phyloP scores from a whole-genome alignment of 2,329 filamentous ascomycete genomes.

The Arthrinium phaeospermum region DNA sequence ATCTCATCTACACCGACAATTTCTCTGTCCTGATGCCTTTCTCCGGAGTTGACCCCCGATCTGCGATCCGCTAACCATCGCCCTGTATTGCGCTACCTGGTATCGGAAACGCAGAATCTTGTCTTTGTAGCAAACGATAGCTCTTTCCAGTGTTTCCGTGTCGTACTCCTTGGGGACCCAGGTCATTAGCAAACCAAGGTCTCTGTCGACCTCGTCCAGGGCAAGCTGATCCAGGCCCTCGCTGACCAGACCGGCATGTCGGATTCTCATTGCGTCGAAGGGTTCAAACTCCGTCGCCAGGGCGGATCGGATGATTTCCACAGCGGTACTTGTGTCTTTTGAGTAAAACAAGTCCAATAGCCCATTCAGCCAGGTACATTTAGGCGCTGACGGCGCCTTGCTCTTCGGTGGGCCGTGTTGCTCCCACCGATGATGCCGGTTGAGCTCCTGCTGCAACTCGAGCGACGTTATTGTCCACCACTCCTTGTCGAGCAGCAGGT shows the following conservation, averaged over 20 bases:
- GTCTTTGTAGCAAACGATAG: background rate
- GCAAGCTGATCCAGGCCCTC: background rate
- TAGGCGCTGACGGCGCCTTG: background rate
- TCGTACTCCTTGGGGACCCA: background rate
- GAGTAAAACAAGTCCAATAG: background rate
- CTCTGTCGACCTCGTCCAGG: background rate
- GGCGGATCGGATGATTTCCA: background rate
- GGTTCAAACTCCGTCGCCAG: background rate
- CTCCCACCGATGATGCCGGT: background rate
- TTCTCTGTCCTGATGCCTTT: background rate
- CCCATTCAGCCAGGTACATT: background rate
- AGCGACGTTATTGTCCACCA: background rate
- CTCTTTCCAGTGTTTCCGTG: background rate
- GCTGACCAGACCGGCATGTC: background rate
- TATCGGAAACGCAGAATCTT: background rate
- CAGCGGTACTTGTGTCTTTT: background rate
- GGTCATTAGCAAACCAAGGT: background rate
- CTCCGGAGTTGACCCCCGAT: background rate
- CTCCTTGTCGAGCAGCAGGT: background rate
- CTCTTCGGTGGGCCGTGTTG: background rate
- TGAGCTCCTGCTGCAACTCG: background rate
- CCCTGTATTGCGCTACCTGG: no score
- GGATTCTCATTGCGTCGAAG: background rate
- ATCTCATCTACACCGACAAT: background rate
- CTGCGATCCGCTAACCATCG: background rate